A percentile compares a stretch with the other conserved stretches of the same genome.
Evolutionary conservation across 2,329 filamentous ascomycete genomes (phyloP).

Genomic region (Epichloe baconii): DNA sequence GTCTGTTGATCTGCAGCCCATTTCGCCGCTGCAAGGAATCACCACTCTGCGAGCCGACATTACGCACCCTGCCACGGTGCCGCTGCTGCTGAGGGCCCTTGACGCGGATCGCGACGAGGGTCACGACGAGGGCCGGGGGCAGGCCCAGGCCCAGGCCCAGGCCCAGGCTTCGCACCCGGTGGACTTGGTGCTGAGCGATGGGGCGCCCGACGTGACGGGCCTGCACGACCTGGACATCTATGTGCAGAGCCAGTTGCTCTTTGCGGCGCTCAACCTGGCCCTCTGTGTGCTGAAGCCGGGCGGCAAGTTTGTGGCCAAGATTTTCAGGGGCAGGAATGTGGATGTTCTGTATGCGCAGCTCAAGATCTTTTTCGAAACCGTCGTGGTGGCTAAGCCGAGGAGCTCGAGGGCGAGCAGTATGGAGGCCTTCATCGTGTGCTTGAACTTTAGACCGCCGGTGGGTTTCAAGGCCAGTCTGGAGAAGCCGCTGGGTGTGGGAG

Average conservation of each 20-base stretch:
- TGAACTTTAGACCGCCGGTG: slow-evolving; percentile 69
- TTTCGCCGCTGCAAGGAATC: slow-evolving; percentile 86
- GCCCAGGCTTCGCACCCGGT: slow-evolving; percentile 55
- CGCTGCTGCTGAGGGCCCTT: slow-evolving; percentile 71
- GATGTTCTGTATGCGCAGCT: slow-evolving; percentile 90
- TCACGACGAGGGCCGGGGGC: slow-evolving; percentile 16
- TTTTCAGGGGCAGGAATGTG: slow-evolving; percentile 91
- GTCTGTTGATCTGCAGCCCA: slow-evolving; percentile 89
- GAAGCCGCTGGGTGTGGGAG: slow-evolving; percentile 56
- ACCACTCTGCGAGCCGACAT: slow-evolving; percentile 89
- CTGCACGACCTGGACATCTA: slow-evolving; percentile 97
- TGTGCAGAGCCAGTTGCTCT: slow-evolving; percentile 89
- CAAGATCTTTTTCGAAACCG: slow-evolving; percentile 72
- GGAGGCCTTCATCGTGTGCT: slow-evolving; percentile 91
- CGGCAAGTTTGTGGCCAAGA: slow-evolving; percentile 95
- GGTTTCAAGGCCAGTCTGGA: slow-evolving; percentile 67
- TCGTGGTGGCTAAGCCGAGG: slow-evolving; percentile 84
- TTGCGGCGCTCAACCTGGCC: slow-evolving; percentile 84
- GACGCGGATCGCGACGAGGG: slow-evolving; percentile 51
- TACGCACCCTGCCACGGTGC: slow-evolving; percentile 90
- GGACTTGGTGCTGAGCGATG: slow-evolving; percentile 88
- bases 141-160: slow-evolving; percentile 26
- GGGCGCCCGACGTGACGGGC: slow-evolving; percentile 91
- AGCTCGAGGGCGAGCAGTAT: slow-evolving; percentile 93
- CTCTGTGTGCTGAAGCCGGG: slow-evolving; percentile 85